Evolutionary conservation across 106 monocot genomes (phyloP), one percentile per base, ranked within the genome.

Genomic region (Platanthera guangdongensis): DNA sequence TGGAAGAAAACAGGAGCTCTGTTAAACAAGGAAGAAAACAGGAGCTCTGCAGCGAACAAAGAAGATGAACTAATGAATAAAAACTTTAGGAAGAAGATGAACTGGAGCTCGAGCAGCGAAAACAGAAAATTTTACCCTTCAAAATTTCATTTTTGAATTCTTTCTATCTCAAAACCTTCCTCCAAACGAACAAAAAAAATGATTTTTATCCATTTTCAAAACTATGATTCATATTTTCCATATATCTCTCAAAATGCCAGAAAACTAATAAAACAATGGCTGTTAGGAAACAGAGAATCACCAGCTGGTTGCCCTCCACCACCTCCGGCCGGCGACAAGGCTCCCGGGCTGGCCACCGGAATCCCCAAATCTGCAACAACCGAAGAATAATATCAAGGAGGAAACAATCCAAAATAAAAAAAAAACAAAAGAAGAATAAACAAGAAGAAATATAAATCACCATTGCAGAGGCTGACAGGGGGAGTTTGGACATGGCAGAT

Each of bases 401-500:
- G 39, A 15, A 21, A n/a, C 13, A 70, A 7, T 47, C 15, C 4
- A 70, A 7, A 48, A 50, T 1, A 72, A 25, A 25, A 25, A 25
- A 22, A 51, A 19, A 3, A 22, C 12, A 18, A 19, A 21, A 21
- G 32, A 32, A 72, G 7, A 22, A 51, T 50, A 22, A 51, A 22
- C 0, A n/a, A 71, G 13, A 71, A 8, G 22, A 0, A 32, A 77
- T 0, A 64, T 53, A 2, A 48, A 14, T 7, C 2, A 90, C 90
- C 75, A 47, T 80, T 22, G 60, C 90, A 90, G 3, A 90, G 76
- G 75, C 52, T 80, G 11, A 65, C 50, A 22, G 86, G 72, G 48
- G 84, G 90, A 7, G 84, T 73, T 5, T 78, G 7, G 12, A 84
- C 76, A 9, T 73, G 78, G 48, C 90, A 87, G 32, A 63, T 80